Evolutionary conservation across 805 yeast genomes (phyloP).

Genomic region (Candida endomychidarum): DNA sequence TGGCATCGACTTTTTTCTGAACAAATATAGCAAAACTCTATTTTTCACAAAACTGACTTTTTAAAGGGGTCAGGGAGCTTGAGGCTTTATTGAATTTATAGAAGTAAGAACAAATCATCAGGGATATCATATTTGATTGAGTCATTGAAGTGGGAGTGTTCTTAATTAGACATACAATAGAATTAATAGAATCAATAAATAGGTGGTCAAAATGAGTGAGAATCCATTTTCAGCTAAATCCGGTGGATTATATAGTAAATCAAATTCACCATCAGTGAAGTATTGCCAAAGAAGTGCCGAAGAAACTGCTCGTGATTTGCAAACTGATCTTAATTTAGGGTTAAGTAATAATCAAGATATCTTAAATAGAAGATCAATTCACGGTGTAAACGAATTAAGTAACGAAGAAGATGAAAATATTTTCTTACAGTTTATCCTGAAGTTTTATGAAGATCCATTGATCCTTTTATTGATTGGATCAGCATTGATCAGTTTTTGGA

Average conservation of each 20-base stretch:
- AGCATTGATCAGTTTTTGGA: slow-evolving; percentile 78
- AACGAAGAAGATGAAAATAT: slow-evolving; percentile 77
- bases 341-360: slow-evolving; percentile 70
- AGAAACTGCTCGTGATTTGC: slow-evolving; percentile 62
- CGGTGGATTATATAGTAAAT: slow-evolving; percentile 15
- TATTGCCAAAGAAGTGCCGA: slow-evolving; percentile 62
- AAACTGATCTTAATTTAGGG: slow-evolving; percentile 62
- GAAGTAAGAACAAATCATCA: not conserved
- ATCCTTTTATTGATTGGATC: slow-evolving; percentile 87
- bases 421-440: slow-evolving; percentile 68
- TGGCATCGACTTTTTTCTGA: not conserved
- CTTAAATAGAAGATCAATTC: slow-evolving; percentile 62
- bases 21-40: slow-evolving; percentile 2
- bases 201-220: slow-evolving; percentile 44
- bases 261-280: slow-evolving; percentile 57
- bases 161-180: not conserved
- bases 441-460: slow-evolving; percentile 88
- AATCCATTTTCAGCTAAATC: slow-evolving; percentile 35
- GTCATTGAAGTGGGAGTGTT: too few relatives aligned
- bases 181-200: too few relatives aligned
- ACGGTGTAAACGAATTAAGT: slow-evolving; percentile 79
- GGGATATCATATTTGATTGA: too few relatives aligned
- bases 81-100: not conserved
- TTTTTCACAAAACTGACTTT: not conserved
- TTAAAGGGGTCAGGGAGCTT: not conserved